A percentile compares a stretch with the other conserved stretches of the same genome.
phyloP scores from a whole-genome alignment of 805 yeast genomes.

The Wickerhamiella shivajii region DNA sequence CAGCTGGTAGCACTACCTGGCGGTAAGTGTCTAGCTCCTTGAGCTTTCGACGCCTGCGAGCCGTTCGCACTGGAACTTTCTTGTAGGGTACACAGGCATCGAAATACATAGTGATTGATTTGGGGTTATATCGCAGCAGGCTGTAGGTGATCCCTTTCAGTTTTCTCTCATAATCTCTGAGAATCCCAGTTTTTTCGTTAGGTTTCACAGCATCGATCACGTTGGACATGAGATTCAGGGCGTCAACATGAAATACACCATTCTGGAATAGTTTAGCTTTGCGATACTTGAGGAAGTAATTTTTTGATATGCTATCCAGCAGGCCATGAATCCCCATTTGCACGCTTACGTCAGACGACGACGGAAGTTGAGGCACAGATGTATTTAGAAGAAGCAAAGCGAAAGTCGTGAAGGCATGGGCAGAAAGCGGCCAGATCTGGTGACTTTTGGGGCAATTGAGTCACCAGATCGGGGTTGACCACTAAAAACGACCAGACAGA shows the following conservation, averaged over 20 bases:
- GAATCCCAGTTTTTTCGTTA: background rate
- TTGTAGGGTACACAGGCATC: slow-evolving; percentile 3
- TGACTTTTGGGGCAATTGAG: too few species aligned
- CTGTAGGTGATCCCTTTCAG: background rate
- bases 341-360: too few species aligned
- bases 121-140: background rate
- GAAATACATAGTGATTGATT: slow-evolving; percentile 2
- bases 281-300: background rate
- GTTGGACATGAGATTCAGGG: slow-evolving; percentile 1
- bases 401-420: too few species aligned
- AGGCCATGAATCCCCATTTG: slow-evolving; percentile 8
- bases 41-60: slow-evolving; percentile 3
- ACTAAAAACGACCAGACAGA: too few species aligned
- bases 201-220: background rate
- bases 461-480: too few species aligned
- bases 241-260: slow-evolving; percentile 2
- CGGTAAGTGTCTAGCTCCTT: slow-evolving; percentile 5
- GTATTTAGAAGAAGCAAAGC: too few species aligned
- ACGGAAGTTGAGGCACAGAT: too few species aligned
- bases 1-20: background rate
- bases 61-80: slow-evolving; percentile 1
- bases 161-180: background rate
- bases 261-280: background rate
- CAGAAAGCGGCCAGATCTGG: too few species aligned
- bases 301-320: background rate